Base-by-base conservation (phyloP, 169 alveolate species). In the Babesia caballi region DNA sequence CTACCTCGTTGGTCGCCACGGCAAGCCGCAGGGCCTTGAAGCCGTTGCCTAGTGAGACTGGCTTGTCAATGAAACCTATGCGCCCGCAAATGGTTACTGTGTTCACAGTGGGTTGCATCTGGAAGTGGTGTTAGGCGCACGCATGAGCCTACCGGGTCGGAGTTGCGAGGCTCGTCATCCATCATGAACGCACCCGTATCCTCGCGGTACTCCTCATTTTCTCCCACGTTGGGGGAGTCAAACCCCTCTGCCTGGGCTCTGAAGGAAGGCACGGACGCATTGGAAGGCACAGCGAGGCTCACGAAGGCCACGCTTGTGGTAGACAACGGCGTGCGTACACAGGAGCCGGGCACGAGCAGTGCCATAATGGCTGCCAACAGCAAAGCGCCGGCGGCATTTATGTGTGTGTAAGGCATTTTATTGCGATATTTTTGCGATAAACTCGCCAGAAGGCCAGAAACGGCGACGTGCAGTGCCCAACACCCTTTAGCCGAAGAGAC, bases 11-110 rank as follows among this genome's bases (percentile, higher is more conserved):
- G 9, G 88, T 81, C 1, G 84, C 83, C 2, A 81, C 32, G 7
- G 88, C 40, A 23, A 81, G 28, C 25, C 57, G 36, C 14, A 71
- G 25, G 8, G 63, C 52, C 60, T 51, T 81, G 50, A 30, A n/a
- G 3, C 84, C 84, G 40, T 49, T 65, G 33, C 44, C 66, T 36
- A 70, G 56, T 19, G 53, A 30, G 4, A 38, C 41, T 4, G 84
- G 84, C 46, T 70, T 68, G 11, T 58, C 68, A 21, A 70, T 51
- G 49, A 30, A 58, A 9, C 88, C 88, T 1, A 81, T 71, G 35
- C 77, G 66, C 33, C 88, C 88, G 42, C 71, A 71, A 5, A 81
- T 15, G 4, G 88, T 81, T 19, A 81, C 88, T 2, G 44, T 46
- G 50, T 81, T 81, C 27, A 65, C 80, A 25, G 66, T 42, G 19